Conservation (phyloP, 768 basidiomycete genomes). For the Tricholomella constricta region DNA sequence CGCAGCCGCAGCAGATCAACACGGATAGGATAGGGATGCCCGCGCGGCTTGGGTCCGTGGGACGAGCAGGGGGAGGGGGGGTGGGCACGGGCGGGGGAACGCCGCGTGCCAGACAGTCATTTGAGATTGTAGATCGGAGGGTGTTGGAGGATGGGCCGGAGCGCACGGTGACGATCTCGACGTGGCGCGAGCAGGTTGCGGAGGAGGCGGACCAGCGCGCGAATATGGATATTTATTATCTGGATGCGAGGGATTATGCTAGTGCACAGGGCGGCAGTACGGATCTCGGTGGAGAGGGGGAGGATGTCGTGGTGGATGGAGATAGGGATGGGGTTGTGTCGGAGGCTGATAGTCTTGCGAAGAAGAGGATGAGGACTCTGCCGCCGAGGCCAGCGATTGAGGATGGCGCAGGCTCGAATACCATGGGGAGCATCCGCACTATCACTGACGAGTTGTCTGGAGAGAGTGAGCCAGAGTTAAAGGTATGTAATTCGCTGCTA, state of each 20-base stretch:
- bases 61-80: neutral
- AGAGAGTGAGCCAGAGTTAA: conserved; percentile 3
- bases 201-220: conserved; percentile 36
- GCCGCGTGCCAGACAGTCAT: conserved; percentile 38
- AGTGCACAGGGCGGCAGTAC: conserved; percentile 24
- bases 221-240: conserved; percentile 49
- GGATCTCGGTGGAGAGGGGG: conserved; percentile 1
- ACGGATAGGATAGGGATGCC: conserved; percentile 23
- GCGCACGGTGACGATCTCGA: conserved; percentile 53
- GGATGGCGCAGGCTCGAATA: conserved; percentile 2
- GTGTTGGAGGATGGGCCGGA: conserved; percentile 53
- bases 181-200: conserved; percentile 58
- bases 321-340: too few relatives aligned
- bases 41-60: conserved; percentile 19
- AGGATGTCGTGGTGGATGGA: neutral
- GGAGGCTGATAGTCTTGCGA: conserved; percentile 3
- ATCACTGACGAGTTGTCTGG: conserved; percentile 15
- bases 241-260: conserved; percentile 38
- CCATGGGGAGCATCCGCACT: conserved; percentile 12
- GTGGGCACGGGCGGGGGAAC: conserved; percentile 2
- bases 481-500: neutral
- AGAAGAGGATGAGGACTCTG: conserved; percentile 1
- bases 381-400: neutral
- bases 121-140: conserved; percentile 42
- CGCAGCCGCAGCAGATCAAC: conserved; percentile 16